Base-by-base conservation (phyloP, 2,329 filamentous ascomycete genomes). In the Hypoxylon sp. region DNA sequence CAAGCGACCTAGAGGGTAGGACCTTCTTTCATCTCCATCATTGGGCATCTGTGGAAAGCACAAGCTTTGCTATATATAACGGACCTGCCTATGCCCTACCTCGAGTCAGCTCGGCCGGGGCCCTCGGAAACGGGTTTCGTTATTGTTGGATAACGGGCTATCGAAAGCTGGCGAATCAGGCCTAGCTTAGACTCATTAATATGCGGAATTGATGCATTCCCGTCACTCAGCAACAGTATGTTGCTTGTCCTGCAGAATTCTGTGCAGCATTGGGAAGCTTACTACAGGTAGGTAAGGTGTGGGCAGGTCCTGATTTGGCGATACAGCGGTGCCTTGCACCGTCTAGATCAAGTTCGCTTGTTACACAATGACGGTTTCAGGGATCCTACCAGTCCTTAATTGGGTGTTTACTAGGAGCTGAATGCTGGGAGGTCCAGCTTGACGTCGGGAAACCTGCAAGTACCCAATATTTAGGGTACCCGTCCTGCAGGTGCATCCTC, bases 401-500 rank as follows among this genome's bases (percentile, higher is more conserved):
- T 65, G 59, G 59, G 25, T 28, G 55, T 63, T 60, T 69, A 28
- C 45, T 34, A 13, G 1, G 21, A 63, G 66, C 55, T 66, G 66
- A 66, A 46, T 36, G 11, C 45, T 46, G 43, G n/a, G 36, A 25
- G 25, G 5, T 43, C 19, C 50, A 49, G 43, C 4, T 48, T 53
- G 30, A 63, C 46, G 45, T 57, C 58, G 53, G 53, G 43, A 50
- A 55, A 60, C 49, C 53, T 69, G 59, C 66, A 58, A 50, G 58
- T 28, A 50, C 57, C 56, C 55, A 69, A 66, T 60, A 63, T 67
- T 51, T 21, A 19, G 19, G 14, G 28, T 50, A 34, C 21, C 21
- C 9, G 25, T 55, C 51, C 32, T 45, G 34, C 55, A 50, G 32
- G 49, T 56, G 25, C 38, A 59, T 52, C 14, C 13, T 38, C 53